Base-by-base conservation (phyloP, 805 yeast genomes). In the Teunomyces stri region DNA sequence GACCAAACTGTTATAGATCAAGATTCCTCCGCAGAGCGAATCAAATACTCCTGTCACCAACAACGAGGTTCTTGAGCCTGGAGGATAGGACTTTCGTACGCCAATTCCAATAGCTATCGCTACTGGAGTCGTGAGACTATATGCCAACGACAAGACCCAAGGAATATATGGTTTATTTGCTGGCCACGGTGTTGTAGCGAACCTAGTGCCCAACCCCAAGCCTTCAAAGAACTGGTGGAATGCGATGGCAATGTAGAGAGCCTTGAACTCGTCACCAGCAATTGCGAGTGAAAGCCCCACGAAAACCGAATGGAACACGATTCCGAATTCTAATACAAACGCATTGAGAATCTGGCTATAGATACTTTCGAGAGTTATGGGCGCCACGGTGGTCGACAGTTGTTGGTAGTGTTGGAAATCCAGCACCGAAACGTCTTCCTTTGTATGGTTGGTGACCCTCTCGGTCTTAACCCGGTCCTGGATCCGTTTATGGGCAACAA, bases 21-120 rank as follows among this genome's bases (percentile, higher is more conserved):
- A 70, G 47, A 88, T 83, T 42, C 96, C 96, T 0, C 92, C 76
- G 25, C 92, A 85, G 41, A 88, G 72, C 1, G 92, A 72, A 60
- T 88, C 94, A 54, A 86, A 82, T 3, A 79, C 74, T 42, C 96
- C 96, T 47, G 81, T 84, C 1, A 87, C 75, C 47, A 85, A 79
- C 46, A 84, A 69, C 2, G 87, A 80, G 0, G 66, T 75, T 58
- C 80, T 69, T 11, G 87, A 77, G 9, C 76, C 79, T 37, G 87
- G 82, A 37, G 78, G 74, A 59, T 82, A 86, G 6, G 82, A 64
- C 33, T 75, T 64, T 58, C 92, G 78, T 3, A 85, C 87, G 38
- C 90, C 90, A 30, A 89, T 66, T 35, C 96, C 96, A 54, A 86
- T 81, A 3, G 86, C 90, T 54, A 85, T 78, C 3, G 92, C 85